A percentile compares a stretch with the other conserved stretches of the same genome.
Evolutionary conservation across 2,329 filamentous ascomycete species (phyloP).

Genomic region (Aspergillus ochraceoroseus): DNA sequence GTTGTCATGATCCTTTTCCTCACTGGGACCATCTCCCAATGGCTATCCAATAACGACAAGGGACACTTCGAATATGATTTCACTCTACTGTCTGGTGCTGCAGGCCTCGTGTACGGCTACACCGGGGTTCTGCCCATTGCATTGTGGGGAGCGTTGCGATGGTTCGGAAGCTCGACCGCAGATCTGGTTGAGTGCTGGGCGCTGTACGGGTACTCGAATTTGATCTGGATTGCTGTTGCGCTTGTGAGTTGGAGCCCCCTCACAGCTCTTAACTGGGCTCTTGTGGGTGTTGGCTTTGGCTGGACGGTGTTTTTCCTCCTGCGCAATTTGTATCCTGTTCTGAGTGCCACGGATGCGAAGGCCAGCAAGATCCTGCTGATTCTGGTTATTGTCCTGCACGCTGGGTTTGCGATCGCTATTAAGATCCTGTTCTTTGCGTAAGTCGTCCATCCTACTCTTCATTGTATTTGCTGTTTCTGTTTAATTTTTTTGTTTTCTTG

Average conservation of each 20-base stretch:
- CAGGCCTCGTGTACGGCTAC: slow-evolving; percentile 92
- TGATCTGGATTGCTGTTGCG: slow-evolving; percentile 95
- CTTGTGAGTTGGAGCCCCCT: slow-evolving; percentile 85
- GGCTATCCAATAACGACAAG: slow-evolving; percentile 63
- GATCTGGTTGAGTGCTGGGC: slow-evolving; percentile 94
- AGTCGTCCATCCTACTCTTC: slow-evolving; percentile 24
- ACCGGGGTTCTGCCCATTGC: slow-evolving; percentile 78
- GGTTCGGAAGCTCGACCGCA: slow-evolving; percentile 90
- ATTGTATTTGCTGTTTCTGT: background rate
- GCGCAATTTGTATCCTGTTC: slow-evolving; percentile 81
- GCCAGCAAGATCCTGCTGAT: slow-evolving; percentile 83
- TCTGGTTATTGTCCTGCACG: slow-evolving; percentile 76
- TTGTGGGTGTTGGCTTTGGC: slow-evolving; percentile 80
- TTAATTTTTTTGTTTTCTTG: background rate
- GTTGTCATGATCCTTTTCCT: slow-evolving; percentile 94
- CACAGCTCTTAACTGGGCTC: slow-evolving; percentile 83
- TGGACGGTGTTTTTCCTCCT: slow-evolving; percentile 78
- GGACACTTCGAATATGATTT: slow-evolving; percentile 88
- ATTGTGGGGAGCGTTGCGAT: slow-evolving; percentile 82
- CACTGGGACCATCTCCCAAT: slow-evolving; percentile 91
- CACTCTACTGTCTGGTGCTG: slow-evolving; percentile 77
- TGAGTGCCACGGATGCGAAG: slow-evolving; percentile 88
- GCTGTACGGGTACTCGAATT: slow-evolving; percentile 90
- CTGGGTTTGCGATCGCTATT: slow-evolving; percentile 86
- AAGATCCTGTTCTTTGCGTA: slow-evolving; percentile 93